Evolutionary conservation across 73 alveolate species (phyloP).

Genomic region (Paramecium caudatum): DNA sequence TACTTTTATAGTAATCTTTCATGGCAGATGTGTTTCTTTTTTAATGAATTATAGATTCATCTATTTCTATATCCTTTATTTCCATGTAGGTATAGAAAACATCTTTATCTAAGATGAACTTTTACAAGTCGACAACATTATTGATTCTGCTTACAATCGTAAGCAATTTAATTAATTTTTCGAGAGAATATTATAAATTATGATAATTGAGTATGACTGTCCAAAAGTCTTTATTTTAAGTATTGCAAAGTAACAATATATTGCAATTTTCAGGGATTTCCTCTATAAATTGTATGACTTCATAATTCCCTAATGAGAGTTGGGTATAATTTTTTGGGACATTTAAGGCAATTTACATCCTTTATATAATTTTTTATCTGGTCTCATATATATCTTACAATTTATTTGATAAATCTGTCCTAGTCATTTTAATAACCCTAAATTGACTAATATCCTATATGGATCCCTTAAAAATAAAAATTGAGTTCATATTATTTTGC

Average conservation of each 20-base stretch:
- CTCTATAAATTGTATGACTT: slow-evolving; percentile 6
- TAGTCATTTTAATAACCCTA: neutral
- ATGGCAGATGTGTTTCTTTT: neutral
- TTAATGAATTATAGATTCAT: neutral
- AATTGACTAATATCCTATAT: slow-evolving; percentile 39
- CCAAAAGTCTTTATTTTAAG: slow-evolving; percentile 52
- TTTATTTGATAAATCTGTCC: slow-evolving; percentile 4
- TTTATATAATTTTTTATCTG: neutral
- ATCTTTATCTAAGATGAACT: neutral
- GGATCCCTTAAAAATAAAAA: slow-evolving; percentile 28
- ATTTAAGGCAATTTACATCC: neutral
- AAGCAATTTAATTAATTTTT: neutral
- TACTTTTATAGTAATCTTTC: slow-evolving; percentile 19
- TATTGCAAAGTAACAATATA: neutral
- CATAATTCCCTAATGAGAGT: slow-evolving; percentile 2
- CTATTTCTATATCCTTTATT: neutral
- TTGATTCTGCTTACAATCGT: neutral
- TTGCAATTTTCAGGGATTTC: slow-evolving; percentile 55
- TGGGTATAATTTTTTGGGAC: neutral
- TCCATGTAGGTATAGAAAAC: slow-evolving; percentile 33
- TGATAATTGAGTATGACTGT: slow-evolving; percentile 4
- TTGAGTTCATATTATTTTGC: neutral
- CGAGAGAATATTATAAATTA: neutral
- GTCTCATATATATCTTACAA: slow-evolving; percentile 24
- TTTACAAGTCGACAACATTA: neutral